Evolutionary conservation across 768 basidiomycete genomes (phyloP).

Genomic region (Collybia mongolica): DNA sequence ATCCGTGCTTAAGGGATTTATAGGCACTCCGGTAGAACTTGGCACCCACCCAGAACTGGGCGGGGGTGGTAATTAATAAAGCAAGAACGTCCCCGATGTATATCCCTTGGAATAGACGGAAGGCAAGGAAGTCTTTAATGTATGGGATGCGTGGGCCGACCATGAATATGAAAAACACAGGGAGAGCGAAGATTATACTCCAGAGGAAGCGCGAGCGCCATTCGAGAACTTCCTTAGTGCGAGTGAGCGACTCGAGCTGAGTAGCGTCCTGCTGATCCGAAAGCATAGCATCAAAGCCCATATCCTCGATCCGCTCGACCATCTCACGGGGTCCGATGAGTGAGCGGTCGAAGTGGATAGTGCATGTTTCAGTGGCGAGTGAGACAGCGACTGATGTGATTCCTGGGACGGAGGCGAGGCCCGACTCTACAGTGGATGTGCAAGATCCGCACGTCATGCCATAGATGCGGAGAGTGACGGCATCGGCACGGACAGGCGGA

Average conservation of each 20-base stretch:
- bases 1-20: conserved; percentile 86
- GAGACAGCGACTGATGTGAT: conserved; percentile 72
- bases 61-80: conserved; percentile 79
- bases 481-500: conserved; percentile 61
- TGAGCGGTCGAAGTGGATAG: conserved; percentile 71
- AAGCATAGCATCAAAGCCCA: conserved; percentile 89
- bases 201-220: conserved; percentile 81
- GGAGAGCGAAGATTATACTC: conserved; percentile 77
- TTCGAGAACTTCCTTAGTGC: conserved; percentile 88
- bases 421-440: conserved; percentile 70
- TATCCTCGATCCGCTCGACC: conserved; percentile 83
- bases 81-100: conserved; percentile 82
- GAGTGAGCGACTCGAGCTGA: conserved; percentile 81
- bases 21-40: conserved; percentile 89
- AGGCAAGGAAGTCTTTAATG: conserved; percentile 50
- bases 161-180: conserved; percentile 95
- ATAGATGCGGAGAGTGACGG: conserved; percentile 75
- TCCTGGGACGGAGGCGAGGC: conserved; percentile 69
- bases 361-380: conserved; percentile 73
- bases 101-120: conserved; percentile 59
- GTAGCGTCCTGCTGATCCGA: conserved; percentile 79
- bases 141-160: conserved; percentile 67
- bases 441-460: conserved; percentile 92
- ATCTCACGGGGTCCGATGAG: conserved; percentile 82
- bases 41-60: conserved; percentile 88